Evolutionary conservation across 441 rosid species (phyloP), one percentile per base, ranked within the genome.

Genomic region (Rhodomyrtus psidioides): DNA sequence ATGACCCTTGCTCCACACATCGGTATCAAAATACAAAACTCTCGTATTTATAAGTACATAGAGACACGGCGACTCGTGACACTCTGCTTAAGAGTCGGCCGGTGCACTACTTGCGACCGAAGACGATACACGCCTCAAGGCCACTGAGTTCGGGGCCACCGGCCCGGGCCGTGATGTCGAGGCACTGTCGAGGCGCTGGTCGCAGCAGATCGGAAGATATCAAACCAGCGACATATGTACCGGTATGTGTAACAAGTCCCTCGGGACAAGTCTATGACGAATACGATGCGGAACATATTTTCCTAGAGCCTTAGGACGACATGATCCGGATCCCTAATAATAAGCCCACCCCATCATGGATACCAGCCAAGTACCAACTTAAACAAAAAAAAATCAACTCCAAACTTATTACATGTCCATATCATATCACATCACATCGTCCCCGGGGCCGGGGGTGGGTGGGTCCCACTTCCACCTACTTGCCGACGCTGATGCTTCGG

Each of bases 101-200:
- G 55, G 7, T 16, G 55, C 55, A 5, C 46, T 34, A 34, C 14
- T 30, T 2, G 0, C 15, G 74, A 39, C 30, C 6, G 0, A 15
- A 60, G 74, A 28, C 0, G 12, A 53, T 62, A 30, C 24, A 2
- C 46, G 39, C 13, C 46, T 30, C 76, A 19, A 0, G 14, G 10
- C 12, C 13, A 4, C 2, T 30, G 7, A 34, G 26, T 23, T 2
- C 6, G 13, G 13, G 46, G 46, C 14, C 15, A 2, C 0, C 24
- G 14, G 7, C 76, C 7, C 2, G 0, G 7, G 7, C 7, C 46
- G 21, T 34, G 6, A 65, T 2, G 34, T 0, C 3, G 7, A 62
- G 14, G 23, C 46, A 9, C 12, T 30, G 39, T 8, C 6, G 1
- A 4, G 4, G 13, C 4, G 6, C 7, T 2, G 2, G 14, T 30